These are phyloP conservation scores for Saussurea involucrata DNA, from an alignment of 129 eudicot genomes.

Conservation along the genomic window DNA sequence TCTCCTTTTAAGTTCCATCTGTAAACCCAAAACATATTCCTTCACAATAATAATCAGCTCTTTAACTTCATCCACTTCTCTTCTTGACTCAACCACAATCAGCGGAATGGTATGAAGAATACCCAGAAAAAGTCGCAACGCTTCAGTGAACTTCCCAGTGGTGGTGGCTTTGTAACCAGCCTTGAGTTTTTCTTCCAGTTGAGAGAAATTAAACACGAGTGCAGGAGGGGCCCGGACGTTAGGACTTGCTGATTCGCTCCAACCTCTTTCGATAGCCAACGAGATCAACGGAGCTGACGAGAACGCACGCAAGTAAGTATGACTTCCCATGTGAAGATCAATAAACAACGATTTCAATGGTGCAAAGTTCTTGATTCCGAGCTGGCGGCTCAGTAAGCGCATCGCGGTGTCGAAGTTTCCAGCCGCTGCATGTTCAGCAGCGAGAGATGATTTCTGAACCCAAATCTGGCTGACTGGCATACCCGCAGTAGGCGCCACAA, in stretches of 20 bases:
- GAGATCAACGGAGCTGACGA: slow-evolving; percentile 65
- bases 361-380: slow-evolving; percentile 58
- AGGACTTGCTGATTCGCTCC: slow-evolving; percentile 68
- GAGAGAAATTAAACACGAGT: slow-evolving; percentile 57
- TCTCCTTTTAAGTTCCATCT: slow-evolving; percentile 72
- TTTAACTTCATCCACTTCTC: slow-evolving; percentile 79
- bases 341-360: slow-evolving; percentile 47
- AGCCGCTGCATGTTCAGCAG: slow-evolving; percentile 80
- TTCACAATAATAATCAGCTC: slow-evolving; percentile 52
- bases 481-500: slow-evolving; percentile 60
- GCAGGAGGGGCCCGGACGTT: slow-evolving; percentile 76
- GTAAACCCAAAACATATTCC: slow-evolving; percentile 63
- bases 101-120: slow-evolving; percentile 67
- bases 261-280: slow-evolving; percentile 56
- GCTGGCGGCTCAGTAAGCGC: slow-evolving; percentile 65
- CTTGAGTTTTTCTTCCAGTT: slow-evolving; percentile 61
- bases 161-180: slow-evolving; percentile 74
- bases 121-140: slow-evolving; percentile 43
- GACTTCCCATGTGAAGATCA: slow-evolving; percentile 67
- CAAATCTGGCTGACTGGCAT: slow-evolving; percentile 80
- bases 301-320: slow-evolving; percentile 54
- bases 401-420: slow-evolving; percentile 78
- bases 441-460: slow-evolving; percentile 67
- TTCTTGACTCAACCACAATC: slow-evolving; percentile 60
- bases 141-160: slow-evolving; percentile 61